Evolutionary conservation across 2,329 filamentous ascomycete species (phyloP).

Genomic region (Ophiocordyceps camponoti-saundersi): DNA sequence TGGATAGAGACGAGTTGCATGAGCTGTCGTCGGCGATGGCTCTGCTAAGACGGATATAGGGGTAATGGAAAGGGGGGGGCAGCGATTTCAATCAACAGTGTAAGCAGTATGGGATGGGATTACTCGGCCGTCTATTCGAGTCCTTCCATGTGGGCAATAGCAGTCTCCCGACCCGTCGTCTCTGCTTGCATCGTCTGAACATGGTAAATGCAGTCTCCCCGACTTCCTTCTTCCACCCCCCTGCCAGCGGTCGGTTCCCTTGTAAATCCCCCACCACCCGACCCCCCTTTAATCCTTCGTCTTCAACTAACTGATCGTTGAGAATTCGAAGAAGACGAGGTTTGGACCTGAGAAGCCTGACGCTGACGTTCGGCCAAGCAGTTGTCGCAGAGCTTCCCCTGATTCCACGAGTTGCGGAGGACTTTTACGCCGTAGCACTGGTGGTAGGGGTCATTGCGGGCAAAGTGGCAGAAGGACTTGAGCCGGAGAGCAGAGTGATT

Average conservation of each 20-base stretch:
- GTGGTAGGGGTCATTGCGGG: conserved; percentile 55
- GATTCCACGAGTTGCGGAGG: conserved; percentile 41
- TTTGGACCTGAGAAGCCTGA: not conserved
- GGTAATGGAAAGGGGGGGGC: no score
- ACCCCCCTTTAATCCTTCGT: not conserved
- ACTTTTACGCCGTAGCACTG: conserved; percentile 52
- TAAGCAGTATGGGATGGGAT: no score
- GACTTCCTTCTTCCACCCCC: no score
- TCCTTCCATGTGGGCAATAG: no score
- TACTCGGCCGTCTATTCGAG: no score
- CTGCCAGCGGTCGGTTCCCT: no score
- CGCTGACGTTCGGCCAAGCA: conserved; percentile 15
- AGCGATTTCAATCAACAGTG: no score
- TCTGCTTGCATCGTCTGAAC: no score
- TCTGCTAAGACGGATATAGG: no score
- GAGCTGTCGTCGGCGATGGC: not conserved
- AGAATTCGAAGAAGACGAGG: not conserved
- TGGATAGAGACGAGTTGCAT: not conserved
- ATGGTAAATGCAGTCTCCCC: no score
- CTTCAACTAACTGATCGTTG: not conserved
- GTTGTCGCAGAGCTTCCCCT: conserved; percentile 32
- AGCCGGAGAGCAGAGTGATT: conserved; percentile 41
- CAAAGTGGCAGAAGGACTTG: conserved; percentile 57
- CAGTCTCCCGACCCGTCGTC: no score
- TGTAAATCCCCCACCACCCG: no score